Evolutionary conservation across 176 grass and related monocot genomes (phyloP).

Genomic region (Paspalum notatum): DNA sequence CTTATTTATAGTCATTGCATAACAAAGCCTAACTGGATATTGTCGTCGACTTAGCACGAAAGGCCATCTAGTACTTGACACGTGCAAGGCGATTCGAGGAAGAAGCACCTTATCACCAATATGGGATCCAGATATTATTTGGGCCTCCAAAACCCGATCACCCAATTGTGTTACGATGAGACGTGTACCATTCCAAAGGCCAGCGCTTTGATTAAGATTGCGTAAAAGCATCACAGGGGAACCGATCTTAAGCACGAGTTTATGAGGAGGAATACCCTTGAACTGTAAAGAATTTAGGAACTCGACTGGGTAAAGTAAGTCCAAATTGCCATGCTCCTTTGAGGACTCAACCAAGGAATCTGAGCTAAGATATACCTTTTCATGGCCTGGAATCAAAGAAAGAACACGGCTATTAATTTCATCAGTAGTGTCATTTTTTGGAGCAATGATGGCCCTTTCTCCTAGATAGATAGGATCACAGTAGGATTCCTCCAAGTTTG

Average conservation of each 20-base stretch:
- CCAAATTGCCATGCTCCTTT: not conserved
- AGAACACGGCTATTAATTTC: conserved; percentile 11
- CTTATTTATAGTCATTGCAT: no score
- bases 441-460: not conserved
- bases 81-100: conserved; percentile 9
- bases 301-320: conserved; percentile 24
- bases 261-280: conserved; percentile 14
- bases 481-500: not conserved
- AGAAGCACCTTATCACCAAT: conserved; percentile 2
- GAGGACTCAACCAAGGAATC: conserved; percentile 3
- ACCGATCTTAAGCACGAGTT: conserved; percentile 1
- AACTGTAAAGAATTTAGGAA: conserved; percentile 15
- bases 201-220: not conserved
- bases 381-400: not conserved
- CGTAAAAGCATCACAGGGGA: conserved; percentile 27
- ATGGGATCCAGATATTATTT: conserved; percentile 25
- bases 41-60: conserved; percentile 11
- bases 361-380: conserved; percentile 16
- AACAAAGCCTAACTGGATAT: not conserved
- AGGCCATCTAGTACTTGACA: conserved; percentile 16
- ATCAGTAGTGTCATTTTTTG: conserved; percentile 27
- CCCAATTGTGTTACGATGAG: conserved; percentile 16
- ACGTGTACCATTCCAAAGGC: conserved; percentile 35
- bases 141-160: conserved; percentile 4
- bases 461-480: not conserved